Conservation (phyloP, 345 rosid species). For the Eutrema japonicum region DNA sequence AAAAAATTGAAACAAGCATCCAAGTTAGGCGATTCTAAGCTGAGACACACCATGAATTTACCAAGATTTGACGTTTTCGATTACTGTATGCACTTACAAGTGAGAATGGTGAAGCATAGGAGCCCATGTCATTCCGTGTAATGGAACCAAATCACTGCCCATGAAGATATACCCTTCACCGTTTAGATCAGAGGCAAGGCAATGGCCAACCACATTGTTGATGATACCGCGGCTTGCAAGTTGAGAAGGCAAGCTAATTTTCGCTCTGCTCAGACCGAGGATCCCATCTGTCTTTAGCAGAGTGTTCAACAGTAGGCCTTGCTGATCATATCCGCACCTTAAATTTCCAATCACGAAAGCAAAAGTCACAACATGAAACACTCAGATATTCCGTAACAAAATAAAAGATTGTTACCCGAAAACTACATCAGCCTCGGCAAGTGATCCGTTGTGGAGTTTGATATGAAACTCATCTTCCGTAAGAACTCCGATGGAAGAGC, state of each 20-base stretch:
- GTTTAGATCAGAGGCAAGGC: conserved; percentile 62
- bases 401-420: conserved; percentile 63
- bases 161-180: conserved; percentile 86
- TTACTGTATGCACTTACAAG: conserved; percentile 51
- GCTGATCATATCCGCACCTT: conserved; percentile 98
- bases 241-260: conserved; percentile 92
- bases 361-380: conserved; percentile 23
- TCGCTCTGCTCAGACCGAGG: conserved; percentile 83
- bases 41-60: background rate
- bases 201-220: conserved; percentile 85
- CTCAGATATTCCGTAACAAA: conserved; percentile 7
- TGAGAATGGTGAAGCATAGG: conserved; percentile 67
- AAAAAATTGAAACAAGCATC: background rate
- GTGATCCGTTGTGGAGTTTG: conserved; percentile 65
- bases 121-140: conserved; percentile 79
- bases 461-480: conserved; percentile 79
- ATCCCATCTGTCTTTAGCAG: conserved; percentile 85
- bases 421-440: conserved; percentile 57
- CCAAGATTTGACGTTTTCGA: background rate
- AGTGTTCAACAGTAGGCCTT: conserved; percentile 72
- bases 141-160: conserved; percentile 82
- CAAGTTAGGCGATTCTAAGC: no score
- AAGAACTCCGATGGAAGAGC: conserved; percentile 92
- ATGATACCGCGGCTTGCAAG: conserved; percentile 80
- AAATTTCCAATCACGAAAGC: conserved; percentile 33